A percentile compares a stretch with the other conserved stretches of the same genome.
These are phyloP conservation scores for Ciborinia camelliae DNA, from an alignment of 2,329 filamentous ascomycete species.

Conservation along the genomic window DNA sequence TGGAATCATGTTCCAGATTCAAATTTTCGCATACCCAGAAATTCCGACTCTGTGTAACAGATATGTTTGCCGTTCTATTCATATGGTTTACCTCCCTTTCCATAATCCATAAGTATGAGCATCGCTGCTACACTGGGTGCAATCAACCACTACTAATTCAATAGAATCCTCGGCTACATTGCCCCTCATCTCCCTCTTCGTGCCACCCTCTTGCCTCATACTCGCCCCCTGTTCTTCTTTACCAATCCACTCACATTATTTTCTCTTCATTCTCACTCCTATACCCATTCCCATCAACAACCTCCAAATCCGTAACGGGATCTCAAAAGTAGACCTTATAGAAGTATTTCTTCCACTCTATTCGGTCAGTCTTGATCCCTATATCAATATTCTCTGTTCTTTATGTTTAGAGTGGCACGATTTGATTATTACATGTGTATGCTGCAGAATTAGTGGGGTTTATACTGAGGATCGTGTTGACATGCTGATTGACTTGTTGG, in stretches of 20 bases:
- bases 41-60: not conserved
- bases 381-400: conserved; percentile 4
- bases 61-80: not conserved
- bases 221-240: too few species aligned
- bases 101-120: not conserved
- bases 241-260: not conserved
- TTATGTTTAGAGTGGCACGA: not conserved
- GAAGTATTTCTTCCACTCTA: conserved; percentile 16
- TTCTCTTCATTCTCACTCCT: not conserved
- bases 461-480: conserved; percentile 2
- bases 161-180: not conserved
- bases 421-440: not conserved
- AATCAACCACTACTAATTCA: not conserved
- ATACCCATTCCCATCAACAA: too few species aligned
- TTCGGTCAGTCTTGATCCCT: conserved; percentile 16
- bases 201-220: not conserved
- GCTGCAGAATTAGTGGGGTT: not conserved
- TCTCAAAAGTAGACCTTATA: conserved; percentile 16
- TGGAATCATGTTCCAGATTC: not conserved
- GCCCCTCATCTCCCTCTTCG: not conserved
- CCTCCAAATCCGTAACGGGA: not conserved
- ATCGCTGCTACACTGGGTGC: not conserved
- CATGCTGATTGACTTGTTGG: not conserved
- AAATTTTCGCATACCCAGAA: not conserved
- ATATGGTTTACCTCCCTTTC: too few species aligned